phyloP scores from a whole-genome alignment of 768 basidiomycete species.

The Tephrocybe sp. region DNA sequence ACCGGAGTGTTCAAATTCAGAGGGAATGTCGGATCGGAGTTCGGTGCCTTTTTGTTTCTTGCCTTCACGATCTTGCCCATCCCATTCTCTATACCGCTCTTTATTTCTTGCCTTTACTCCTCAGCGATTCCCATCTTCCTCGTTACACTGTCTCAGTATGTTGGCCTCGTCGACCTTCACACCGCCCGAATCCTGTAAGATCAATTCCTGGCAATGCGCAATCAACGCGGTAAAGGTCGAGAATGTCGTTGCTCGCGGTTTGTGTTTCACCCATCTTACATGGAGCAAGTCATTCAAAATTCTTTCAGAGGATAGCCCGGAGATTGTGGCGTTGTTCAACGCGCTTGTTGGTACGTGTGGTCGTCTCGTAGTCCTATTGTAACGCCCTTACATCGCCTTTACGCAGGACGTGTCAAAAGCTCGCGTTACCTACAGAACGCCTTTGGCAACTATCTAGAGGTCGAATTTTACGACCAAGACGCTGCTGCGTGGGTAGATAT shows the following conservation, averaged over 20 bases:
- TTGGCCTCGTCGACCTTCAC: slow-evolving; percentile 11
- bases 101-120: slow-evolving; percentile 15
- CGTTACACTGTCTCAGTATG: slow-evolving; percentile 8
- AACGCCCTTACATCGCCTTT: background rate
- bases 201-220: slow-evolving; percentile 25
- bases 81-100: slow-evolving; percentile 12
- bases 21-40: slow-evolving; percentile 12
- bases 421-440: slow-evolving; percentile 39
- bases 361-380: background rate
- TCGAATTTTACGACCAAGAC: slow-evolving; percentile 53
- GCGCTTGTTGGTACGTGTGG: slow-evolving; percentile 47
- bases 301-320: slow-evolving; percentile 31
- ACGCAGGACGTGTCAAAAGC: slow-evolving; percentile 48
- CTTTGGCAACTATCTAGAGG: slow-evolving; percentile 40
- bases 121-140: slow-evolving; percentile 17
- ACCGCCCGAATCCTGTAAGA: slow-evolving; percentile 23
- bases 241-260: slow-evolving; percentile 42
- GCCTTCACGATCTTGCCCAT: slow-evolving; percentile 17
- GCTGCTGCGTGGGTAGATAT: slow-evolving; percentile 41
- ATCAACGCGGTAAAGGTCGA: slow-evolving; percentile 48
- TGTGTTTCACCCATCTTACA: slow-evolving; percentile 1
- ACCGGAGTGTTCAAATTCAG: background rate
- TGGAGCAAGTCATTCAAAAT: background rate
- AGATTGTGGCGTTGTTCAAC: slow-evolving; percentile 55
- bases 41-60: slow-evolving; percentile 15